These are phyloP conservation scores for Cylindricascospora bacillispora DNA, from an alignment of 1,139 yeast genomes.

Conservation along the genomic window DNA sequence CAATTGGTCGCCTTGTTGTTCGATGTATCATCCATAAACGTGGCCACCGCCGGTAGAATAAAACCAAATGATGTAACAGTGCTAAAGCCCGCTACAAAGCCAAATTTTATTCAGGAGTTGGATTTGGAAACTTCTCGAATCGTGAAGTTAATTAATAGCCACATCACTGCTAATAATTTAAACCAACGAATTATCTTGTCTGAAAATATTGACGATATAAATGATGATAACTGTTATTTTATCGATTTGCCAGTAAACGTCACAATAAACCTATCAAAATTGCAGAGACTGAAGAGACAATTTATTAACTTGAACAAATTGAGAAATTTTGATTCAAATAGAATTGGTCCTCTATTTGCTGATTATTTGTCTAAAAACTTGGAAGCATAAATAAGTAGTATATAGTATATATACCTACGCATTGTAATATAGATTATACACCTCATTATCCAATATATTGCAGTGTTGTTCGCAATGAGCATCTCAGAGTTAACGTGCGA, in stretches of 20 bases:
- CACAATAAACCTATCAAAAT: conserved; percentile 53
- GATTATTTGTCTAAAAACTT: conserved; percentile 47
- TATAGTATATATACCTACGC: too few relatives aligned
- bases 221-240: conserved; percentile 28
- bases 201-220: conserved; percentile 25
- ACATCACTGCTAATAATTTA: conserved; percentile 16
- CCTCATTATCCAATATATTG: too few relatives aligned
- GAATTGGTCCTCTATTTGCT: conserved; percentile 61
- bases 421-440: too few relatives aligned
- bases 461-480: too few relatives aligned
- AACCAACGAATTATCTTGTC: conserved; percentile 22
- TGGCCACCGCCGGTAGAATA: conserved; percentile 2
- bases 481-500: too few relatives aligned
- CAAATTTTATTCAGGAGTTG: conserved; percentile 66
- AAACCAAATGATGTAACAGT: conserved; percentile 70
- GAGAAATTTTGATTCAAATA: conserved; percentile 47
- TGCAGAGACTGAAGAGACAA: conserved; percentile 75
- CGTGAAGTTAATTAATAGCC: conserved; percentile 14
- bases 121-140: conserved; percentile 46
- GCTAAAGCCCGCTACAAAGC: conserved; percentile 57
- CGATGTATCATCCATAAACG: conserved; percentile 27
- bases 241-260: conserved; percentile 53
- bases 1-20: not conserved
- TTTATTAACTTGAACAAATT: conserved; percentile 69
- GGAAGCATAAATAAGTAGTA: conserved; percentile 2